Percentiles rank a stretch among this genome's conserved stretches.
These are phyloP conservation scores for Periconia sp. DNA, from an alignment of 2,329 filamentous ascomycete species.

Conservation along the genomic window DNA sequence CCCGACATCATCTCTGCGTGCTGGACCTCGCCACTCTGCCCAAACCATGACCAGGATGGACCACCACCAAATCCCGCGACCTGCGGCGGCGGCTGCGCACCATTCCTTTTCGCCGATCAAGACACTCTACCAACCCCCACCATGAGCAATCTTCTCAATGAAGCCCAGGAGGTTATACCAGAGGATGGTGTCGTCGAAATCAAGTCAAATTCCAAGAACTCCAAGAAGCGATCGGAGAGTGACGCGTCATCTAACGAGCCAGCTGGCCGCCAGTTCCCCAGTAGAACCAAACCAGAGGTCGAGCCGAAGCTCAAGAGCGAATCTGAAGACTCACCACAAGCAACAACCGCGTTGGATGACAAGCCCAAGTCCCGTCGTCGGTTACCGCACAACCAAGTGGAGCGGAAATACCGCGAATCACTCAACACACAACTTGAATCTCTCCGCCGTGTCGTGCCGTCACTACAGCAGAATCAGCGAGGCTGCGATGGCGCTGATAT, in stretches of 20 bases:
- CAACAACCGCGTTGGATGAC: conserved; percentile 21
- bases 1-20: conserved; percentile 48
- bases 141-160: conserved; percentile 33
- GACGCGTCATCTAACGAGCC: conserved; percentile 34
- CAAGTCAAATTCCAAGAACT: conserved; percentile 41
- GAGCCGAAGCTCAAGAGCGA: conserved; percentile 39
- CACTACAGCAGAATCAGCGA: conserved; percentile 45
- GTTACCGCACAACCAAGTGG: conserved; percentile 53
- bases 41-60: conserved; percentile 46
- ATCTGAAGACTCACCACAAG: conserved; percentile 31
- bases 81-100: conserved; percentile 48
- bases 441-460: conserved; percentile 47
- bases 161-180: conserved; percentile 38
- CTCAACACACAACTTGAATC: conserved; percentile 55
- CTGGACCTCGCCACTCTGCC: conserved; percentile 50
- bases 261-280: conserved; percentile 37
- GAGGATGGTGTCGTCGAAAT: conserved; percentile 47
- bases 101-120: conserved; percentile 47
- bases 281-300: conserved; percentile 22
- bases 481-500: conserved; percentile 49
- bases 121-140: conserved; percentile 37
- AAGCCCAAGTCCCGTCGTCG: conserved; percentile 44
- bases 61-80: conserved; percentile 48
- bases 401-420: conserved; percentile 55
- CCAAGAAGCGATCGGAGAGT: conserved; percentile 46